Base-by-base conservation (phyloP, 352 stramenopile species). In the Phytophthora cactorum region DNA sequence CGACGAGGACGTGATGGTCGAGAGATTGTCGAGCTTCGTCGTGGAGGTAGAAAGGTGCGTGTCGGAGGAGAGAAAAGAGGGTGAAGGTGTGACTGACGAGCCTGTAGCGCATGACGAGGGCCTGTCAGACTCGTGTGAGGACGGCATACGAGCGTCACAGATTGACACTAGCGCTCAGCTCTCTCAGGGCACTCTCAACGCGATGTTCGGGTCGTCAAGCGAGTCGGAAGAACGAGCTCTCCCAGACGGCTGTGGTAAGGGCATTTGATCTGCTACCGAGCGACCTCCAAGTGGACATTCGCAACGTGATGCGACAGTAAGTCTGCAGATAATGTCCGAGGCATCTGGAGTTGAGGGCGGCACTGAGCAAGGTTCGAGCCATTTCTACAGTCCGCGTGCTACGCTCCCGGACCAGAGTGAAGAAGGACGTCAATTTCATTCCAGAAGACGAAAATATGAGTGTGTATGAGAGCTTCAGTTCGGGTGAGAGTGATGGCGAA, bases 141-240 rank as follows among this genome's bases (percentile, higher is more conserved):
- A 39, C 22, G 10, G 8, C 44, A 41, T 57, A 47, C 34, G 51
- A 31, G 51, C 39, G 8, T 69, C 53, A 5, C 53, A 69, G 29
- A 69, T 69, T 11, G 53, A 69, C 38, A 69, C 62, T 2, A 64
- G 27, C 29, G 22, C 51, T 7, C 2, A 36, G 4, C 62, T 69
- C 17, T 69, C 46, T 10, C 62, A 64, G 25, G 7, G 34, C n/a
- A 71, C 56, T 1, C 4, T 66, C 8, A 52, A 66, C 22, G 17
- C 11, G 5, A 9, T 71, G 36, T 62, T 66, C 12, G 63, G 39
- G 8, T 22, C 11, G 8, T 54, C 46, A 1, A 59, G 41, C 28
- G 43, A 44, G 5, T 60, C 57, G 25, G 58, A 72, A 72, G 31
- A 22, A 43, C 36, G 57, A 72, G 1, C 58, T 65, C 28, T 72